phyloP scores from a whole-genome alignment of 768 basidiomycete genomes.

The Leucogyrophana mollusca region DNA sequence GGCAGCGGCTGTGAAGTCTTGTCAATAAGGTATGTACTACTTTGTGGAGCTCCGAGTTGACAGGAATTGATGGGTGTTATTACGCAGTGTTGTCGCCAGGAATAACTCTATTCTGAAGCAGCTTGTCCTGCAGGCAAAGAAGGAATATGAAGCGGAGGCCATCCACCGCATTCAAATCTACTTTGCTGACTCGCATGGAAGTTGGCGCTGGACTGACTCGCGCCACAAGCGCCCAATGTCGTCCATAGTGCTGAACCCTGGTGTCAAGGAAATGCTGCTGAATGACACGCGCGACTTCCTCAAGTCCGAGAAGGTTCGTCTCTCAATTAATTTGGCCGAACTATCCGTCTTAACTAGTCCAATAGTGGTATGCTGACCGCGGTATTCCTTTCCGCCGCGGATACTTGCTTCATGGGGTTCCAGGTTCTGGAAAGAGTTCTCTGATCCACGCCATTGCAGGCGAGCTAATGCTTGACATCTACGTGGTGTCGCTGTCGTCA shows the following conservation, averaged over 20 bases:
- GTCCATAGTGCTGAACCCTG: constrained; percentile 83
- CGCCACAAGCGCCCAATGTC: constrained; percentile 87
- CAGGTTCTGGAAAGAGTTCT: constrained; percentile 85
- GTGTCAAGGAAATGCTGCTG: constrained; percentile 87
- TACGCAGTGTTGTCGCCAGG: constrained; percentile 72
- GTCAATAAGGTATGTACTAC: constrained; percentile 59
- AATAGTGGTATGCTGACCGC: constrained; percentile 88
- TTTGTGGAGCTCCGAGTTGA: constrained; percentile 1
- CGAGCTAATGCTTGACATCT: constrained; percentile 87
- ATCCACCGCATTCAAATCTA: constrained; percentile 87
- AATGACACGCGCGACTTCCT: constrained; percentile 82
- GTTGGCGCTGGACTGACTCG: constrained; percentile 87
- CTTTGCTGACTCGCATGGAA: constrained; percentile 84
- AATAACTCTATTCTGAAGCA: constrained; percentile 84
- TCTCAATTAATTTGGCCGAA: constrained; percentile 2
- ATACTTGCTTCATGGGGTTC: constrained; percentile 80
- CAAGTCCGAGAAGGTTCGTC: constrained; percentile 70
- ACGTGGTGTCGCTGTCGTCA: constrained; percentile 82
- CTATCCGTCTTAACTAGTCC: constrained; percentile 3
- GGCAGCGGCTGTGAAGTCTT: constrained; percentile 70
- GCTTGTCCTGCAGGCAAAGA: constrained; percentile 87
- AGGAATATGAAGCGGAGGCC: constrained; percentile 84
- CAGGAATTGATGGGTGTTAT: constrained; percentile 8
- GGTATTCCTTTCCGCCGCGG: constrained; percentile 91
- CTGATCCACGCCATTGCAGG: constrained; percentile 88